A percentile compares a stretch with the other conserved stretches of the same genome.
Evolutionary conservation across 2,329 filamentous ascomycete species (phyloP).

Genomic region (Fusarium tupiense): DNA sequence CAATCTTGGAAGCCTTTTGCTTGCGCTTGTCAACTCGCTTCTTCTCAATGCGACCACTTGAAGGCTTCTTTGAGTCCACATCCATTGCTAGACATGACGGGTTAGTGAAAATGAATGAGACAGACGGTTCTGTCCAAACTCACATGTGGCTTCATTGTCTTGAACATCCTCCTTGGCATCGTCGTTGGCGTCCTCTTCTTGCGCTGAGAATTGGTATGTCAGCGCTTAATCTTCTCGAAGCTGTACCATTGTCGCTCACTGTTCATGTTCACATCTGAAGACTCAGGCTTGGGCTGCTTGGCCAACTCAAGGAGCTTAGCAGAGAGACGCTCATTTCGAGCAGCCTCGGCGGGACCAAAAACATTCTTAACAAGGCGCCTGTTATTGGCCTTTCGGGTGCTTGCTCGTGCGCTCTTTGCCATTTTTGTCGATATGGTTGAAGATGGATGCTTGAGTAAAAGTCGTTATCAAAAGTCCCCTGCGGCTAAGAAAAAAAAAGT

Average conservation of each 20-base stretch:
- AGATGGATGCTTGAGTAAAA: constrained; percentile 12
- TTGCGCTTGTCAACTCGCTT: constrained; percentile 67
- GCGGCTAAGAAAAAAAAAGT: constrained; percentile 43
- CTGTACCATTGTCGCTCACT: constrained; percentile 38
- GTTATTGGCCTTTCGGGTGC: constrained; percentile 84
- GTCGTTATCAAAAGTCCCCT: constrained; percentile 26
- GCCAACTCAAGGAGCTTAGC: constrained; percentile 86
- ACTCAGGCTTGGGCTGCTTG: constrained; percentile 75
- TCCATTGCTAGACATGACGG: constrained; percentile 60
- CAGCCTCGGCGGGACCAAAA: constrained; percentile 84
- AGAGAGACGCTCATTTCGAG: constrained; percentile 83
- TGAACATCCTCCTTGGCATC: constrained; percentile 47
- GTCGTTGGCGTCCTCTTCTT: constrained; percentile 42
- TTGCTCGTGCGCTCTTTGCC: constrained; percentile 88
- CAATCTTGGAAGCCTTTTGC: constrained; percentile 65
- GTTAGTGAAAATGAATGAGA: constrained; percentile 20
- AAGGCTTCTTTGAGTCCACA: constrained; percentile 60
- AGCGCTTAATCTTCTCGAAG: not conserved
- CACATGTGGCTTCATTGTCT: constrained; percentile 39
- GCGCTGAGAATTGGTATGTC: constrained; percentile 32
- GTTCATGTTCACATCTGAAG: constrained; percentile 61
- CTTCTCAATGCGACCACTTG: constrained; percentile 54
- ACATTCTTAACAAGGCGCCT: constrained; percentile 80
- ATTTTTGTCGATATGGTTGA: constrained; percentile 60
- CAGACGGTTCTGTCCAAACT: constrained; percentile 13